These are phyloP conservation scores for Arthrocladium fulminans DNA, from an alignment of 2,329 filamentous ascomycete species.

Conservation along the genomic window DNA sequence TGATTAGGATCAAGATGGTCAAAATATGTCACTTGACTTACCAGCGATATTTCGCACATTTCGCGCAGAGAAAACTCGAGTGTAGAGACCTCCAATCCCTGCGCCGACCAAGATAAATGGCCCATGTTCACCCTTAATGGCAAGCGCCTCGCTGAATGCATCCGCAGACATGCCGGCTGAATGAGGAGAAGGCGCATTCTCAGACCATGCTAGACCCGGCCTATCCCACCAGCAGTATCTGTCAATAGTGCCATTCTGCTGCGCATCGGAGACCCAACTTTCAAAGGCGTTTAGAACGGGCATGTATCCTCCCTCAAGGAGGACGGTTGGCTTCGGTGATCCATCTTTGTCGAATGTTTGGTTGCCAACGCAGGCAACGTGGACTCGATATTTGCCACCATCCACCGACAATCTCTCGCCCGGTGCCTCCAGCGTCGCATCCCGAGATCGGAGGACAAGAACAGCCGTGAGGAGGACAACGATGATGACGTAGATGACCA, in stretches of 20 bases:
- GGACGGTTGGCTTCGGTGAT: conserved; percentile 61
- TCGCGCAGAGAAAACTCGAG: conserved; percentile 79
- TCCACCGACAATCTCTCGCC: conserved; percentile 76
- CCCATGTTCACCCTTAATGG: conserved; percentile 68
- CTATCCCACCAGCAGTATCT: conserved; percentile 95
- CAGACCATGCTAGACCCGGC: conserved; percentile 78
- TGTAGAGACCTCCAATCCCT: conserved; percentile 80
- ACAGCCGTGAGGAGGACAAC: conserved; percentile 69
- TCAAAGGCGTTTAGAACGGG: conserved; percentile 73
- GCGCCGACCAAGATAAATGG: conserved; percentile 84
- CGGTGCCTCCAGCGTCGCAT: conserved; percentile 62
- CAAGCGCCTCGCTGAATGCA: conserved; percentile 76
- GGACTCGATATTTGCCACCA: conserved; percentile 73
- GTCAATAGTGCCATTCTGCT: conserved; percentile 70
- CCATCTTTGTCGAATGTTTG: conserved; percentile 47
- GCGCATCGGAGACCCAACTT: conserved; percentile 65
- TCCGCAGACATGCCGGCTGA: conserved; percentile 90
- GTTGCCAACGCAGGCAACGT: conserved; percentile 77
- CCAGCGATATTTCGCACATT: conserved; percentile 60
- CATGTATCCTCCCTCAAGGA: conserved; percentile 75
- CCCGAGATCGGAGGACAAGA: conserved; percentile 68
- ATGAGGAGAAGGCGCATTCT: conserved; percentile 87
- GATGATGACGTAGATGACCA: conserved; percentile 57
- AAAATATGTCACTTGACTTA: background rate
- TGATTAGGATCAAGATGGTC: background rate